Conservation (phyloP, 306 rosid species). For the Cicer yamashitae region DNA sequence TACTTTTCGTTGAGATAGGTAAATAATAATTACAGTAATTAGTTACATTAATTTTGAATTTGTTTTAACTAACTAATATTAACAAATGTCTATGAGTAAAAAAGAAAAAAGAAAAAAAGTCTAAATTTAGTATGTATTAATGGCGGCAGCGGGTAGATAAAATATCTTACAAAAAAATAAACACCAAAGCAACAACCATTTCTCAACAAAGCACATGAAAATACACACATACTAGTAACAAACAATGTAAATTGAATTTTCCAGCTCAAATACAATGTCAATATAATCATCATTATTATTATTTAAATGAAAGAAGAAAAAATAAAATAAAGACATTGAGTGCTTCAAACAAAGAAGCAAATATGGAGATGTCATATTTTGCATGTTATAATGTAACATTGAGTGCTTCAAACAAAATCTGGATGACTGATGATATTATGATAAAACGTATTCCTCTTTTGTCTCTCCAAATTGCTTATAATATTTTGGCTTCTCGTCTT, state of each 20-base stretch:
- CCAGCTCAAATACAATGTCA: neutral
- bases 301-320: neutral
- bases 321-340: neutral
- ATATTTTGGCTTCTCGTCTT: slow-evolving; percentile 6
- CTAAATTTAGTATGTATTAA: neutral
- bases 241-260: neutral
- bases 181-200: neutral
- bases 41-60: neutral
- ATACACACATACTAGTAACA: neutral
- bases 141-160: neutral
- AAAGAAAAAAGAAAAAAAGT: neutral
- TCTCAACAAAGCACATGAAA: neutral
- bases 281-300: neutral
- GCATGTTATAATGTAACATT: slow-evolving; percentile 31
- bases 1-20: neutral
- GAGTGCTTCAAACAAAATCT: slow-evolving; percentile 7
- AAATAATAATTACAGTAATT: neutral
- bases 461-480: slow-evolving; percentile 39
- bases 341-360: neutral
- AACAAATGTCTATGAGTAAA: neutral
- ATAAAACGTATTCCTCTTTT: slow-evolving; percentile 23
- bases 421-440: slow-evolving; percentile 23
- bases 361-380: neutral
- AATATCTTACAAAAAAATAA: neutral
- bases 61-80: neutral